Percentiles rank a stretch among this genome's conserved stretches.
phyloP scores from a whole-genome alignment of 202 grass and related monocot genomes.

The Alloteropsis angusta region DNA sequence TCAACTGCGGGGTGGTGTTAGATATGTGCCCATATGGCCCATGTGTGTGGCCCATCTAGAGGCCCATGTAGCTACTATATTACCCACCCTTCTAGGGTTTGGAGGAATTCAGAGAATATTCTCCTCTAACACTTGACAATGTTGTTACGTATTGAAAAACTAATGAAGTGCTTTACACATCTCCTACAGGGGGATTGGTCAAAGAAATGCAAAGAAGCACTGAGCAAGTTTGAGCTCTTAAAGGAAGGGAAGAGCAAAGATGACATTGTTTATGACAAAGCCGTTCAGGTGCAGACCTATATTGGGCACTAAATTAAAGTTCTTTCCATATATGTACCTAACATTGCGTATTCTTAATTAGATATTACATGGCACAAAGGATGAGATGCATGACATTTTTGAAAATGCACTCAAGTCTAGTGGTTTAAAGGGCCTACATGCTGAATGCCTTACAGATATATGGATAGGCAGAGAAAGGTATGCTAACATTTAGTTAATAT shows the following conservation, averaged over 20 bases:
- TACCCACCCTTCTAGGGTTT: too few species aligned
- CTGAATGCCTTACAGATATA: slow-evolving; percentile 94
- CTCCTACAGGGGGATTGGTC: slow-evolving; percentile 62
- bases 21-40: too few species aligned
- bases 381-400: slow-evolving; percentile 60
- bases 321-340: not conserved
- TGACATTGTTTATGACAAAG: slow-evolving; percentile 80
- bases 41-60: too few species aligned
- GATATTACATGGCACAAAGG: slow-evolving; percentile 81
- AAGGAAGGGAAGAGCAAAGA: slow-evolving; percentile 78
- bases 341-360: slow-evolving; percentile 34
- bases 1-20: too few species aligned
- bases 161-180: slow-evolving; percentile 17
- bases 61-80: too few species aligned
- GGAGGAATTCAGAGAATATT: too few species aligned
- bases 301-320: not conserved
- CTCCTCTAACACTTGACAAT: too few species aligned
- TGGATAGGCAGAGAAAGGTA: slow-evolving; percentile 83
- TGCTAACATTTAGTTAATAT: not conserved
- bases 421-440: slow-evolving; percentile 70
- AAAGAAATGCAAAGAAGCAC: slow-evolving; percentile 73
- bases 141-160: not conserved
- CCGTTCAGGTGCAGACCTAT: slow-evolving; percentile 49
- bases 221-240: slow-evolving; percentile 41
- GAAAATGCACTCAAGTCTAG: slow-evolving; percentile 53